These are phyloP conservation scores for Fraxinus excelsior DNA, from an alignment of 257 asterid genomes.

Conservation along the genomic window DNA sequence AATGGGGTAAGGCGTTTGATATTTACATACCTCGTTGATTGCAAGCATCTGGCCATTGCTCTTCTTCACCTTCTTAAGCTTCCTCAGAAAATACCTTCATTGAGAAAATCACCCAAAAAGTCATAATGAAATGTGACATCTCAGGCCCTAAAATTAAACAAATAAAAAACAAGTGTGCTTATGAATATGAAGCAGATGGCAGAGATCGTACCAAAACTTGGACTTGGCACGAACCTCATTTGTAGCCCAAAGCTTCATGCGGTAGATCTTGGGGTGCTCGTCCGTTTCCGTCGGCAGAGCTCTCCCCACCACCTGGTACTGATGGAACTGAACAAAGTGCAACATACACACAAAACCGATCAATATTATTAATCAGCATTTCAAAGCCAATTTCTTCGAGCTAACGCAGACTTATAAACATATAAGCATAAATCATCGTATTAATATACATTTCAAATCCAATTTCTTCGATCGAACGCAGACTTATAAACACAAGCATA, in stretches of 20 bases:
- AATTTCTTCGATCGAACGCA: too few relatives aligned
- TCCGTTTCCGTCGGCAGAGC: constrained; percentile 86
- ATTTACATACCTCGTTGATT: constrained; percentile 66
- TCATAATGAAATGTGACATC: too few relatives aligned
- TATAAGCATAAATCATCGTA: not conserved
- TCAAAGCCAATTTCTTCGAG: constrained; percentile 7
- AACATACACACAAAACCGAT: not conserved
- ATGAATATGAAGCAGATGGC: not conserved
- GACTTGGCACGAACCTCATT: constrained; percentile 93
- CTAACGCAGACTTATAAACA: not conserved
- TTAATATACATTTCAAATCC: too few relatives aligned
- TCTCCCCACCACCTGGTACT: constrained; percentile 91
- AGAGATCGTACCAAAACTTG: constrained; percentile 59
- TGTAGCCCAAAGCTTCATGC: constrained; percentile 95
- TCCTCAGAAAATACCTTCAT: constrained; percentile 84
- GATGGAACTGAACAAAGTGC: constrained; percentile 62
- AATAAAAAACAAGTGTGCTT: not conserved
- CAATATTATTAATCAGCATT: not conserved
- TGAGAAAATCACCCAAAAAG: not conserved
- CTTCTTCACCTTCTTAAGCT: constrained; percentile 88
- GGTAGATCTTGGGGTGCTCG: constrained; percentile 82
- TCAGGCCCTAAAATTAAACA: not conserved
- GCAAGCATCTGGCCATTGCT: constrained; percentile 90
- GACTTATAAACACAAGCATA: too few relatives aligned
- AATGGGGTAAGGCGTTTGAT: not conserved